A percentile compares a stretch with the other conserved stretches of the same genome.
Evolutionary conservation across 1,284 basidiomycete species (phyloP).

Genomic region (Leccinum solheimii): DNA sequence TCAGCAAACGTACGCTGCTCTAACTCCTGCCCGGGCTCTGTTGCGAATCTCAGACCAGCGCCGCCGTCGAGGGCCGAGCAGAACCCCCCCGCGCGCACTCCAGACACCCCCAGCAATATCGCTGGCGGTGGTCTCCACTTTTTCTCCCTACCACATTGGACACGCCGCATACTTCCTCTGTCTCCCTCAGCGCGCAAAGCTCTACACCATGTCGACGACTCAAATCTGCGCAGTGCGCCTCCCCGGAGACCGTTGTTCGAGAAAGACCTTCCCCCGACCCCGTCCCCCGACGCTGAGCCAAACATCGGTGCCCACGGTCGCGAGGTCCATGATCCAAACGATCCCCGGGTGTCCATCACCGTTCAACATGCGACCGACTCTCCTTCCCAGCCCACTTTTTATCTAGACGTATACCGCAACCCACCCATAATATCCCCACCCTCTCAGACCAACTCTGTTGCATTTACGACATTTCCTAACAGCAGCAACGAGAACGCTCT

Average conservation of each 20-base stretch:
- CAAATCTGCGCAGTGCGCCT: background rate
- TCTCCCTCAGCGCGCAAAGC: background rate
- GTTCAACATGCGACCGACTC: slow-evolving; percentile 17
- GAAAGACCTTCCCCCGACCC: slow-evolving; percentile 68
- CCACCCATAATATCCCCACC: slow-evolving; percentile 17
- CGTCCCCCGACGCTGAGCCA: slow-evolving; percentile 26
- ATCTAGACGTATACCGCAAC: slow-evolving; percentile 27
- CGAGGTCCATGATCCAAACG: slow-evolving; percentile 4
- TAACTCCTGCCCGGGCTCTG: slow-evolving; percentile 8
- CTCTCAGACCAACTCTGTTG: slow-evolving; percentile 25
- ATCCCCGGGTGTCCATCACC: slow-evolving; percentile 21
- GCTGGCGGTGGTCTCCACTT: slow-evolving; percentile 44
- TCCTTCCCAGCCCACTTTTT: slow-evolving; percentile 19
- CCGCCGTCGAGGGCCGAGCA: slow-evolving; percentile 5
- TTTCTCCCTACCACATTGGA: slow-evolving; percentile 67
- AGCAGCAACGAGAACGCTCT: slow-evolving; percentile 20
- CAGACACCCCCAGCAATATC: slow-evolving; percentile 2
- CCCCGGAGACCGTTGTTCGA: slow-evolving; percentile 44
- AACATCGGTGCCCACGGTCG: slow-evolving; percentile 1
- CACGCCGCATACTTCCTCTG: slow-evolving; percentile 41
- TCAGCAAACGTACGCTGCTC: slow-evolving; percentile 19
- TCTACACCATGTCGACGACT: background rate
- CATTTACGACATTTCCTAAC: slow-evolving; percentile 21
- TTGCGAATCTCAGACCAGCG: slow-evolving; percentile 9
- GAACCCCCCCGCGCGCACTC: background rate